A percentile compares a stretch with the other conserved stretches of the same genome.
Evolutionary conservation across 2,329 filamentous ascomycete genomes (phyloP).

Genomic region (Cytospora piceicola): DNA sequence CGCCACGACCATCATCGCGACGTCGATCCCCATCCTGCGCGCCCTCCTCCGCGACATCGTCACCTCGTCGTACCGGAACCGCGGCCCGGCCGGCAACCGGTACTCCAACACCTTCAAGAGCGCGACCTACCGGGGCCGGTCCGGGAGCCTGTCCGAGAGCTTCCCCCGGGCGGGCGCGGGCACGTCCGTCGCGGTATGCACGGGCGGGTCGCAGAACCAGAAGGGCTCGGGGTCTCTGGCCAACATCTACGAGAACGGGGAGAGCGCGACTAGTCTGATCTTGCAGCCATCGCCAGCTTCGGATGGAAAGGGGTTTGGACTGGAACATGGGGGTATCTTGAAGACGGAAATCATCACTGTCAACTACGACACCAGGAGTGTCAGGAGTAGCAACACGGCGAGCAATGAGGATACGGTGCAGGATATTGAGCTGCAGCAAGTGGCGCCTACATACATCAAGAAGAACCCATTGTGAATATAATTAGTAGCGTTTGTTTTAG

Average conservation of each 20-base stretch:
- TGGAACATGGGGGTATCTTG: neutral
- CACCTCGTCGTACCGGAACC: conserved; percentile 11
- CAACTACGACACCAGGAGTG: conserved; percentile 10
- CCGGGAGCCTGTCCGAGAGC: conserved; percentile 6
- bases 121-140: conserved; percentile 14
- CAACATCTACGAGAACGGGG: conserved; percentile 17
- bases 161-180: neutral
- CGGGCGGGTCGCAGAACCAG: neutral
- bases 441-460: neutral
- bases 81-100: neutral
- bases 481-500: neutral
- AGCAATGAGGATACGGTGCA: neutral
- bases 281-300: neutral
- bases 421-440: neutral
- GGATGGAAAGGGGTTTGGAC: neutral
- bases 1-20: conserved; percentile 38
- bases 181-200: neutral
- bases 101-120: conserved; percentile 20
- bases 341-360: conserved; percentile 22
- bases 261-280: conserved; percentile 6
- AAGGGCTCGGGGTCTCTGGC: neutral
- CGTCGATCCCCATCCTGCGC: conserved; percentile 40
- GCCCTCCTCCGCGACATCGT: conserved; percentile 28
- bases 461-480: neutral
- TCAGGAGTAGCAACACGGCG: neutral